Percentiles rank a stretch among this genome's conserved stretches.
Evolutionary conservation across 2,329 filamentous ascomycete species (phyloP).

Genomic region (Graphilbum sp.): DNA sequence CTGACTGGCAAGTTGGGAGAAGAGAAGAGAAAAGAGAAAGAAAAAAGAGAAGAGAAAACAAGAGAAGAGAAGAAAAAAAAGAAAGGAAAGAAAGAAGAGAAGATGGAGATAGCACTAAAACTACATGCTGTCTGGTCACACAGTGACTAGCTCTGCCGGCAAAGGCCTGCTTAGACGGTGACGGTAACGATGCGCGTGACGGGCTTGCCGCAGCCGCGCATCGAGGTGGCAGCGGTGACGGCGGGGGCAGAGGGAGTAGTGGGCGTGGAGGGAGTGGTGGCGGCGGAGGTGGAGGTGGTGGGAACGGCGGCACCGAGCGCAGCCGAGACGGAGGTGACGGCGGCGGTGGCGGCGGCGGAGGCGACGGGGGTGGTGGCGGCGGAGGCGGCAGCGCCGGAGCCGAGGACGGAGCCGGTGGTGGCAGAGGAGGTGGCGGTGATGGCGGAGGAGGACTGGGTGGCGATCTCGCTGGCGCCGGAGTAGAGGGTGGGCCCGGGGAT

Average conservation of each 20-base stretch:
- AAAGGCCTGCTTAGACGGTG: constrained; percentile 26
- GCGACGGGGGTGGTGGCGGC: neutral
- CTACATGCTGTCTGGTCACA: too few relatives aligned
- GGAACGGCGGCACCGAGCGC: neutral
- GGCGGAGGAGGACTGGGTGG: constrained; percentile 10
- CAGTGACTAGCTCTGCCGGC: too few relatives aligned
- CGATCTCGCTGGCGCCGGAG: constrained; percentile 12
- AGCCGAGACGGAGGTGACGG: neutral
- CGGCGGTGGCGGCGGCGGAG: neutral
- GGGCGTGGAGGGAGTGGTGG: neutral
- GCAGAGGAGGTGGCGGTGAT: constrained; percentile 5
- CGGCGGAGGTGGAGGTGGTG: neutral
- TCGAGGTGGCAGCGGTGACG: neutral
- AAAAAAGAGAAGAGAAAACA: too few relatives aligned
- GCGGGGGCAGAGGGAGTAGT: neutral
- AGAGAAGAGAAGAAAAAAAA: too few relatives aligned
- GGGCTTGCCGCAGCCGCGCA: neutral
- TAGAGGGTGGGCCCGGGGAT: constrained; percentile 11
- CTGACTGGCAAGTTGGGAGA: too few relatives aligned
- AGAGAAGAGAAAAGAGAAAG: too few relatives aligned
- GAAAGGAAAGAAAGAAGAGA: too few relatives aligned
- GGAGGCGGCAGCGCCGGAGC: neutral
- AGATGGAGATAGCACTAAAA: too few relatives aligned
- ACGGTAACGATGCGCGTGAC: neutral
- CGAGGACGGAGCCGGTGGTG: constrained; percentile 1